These are phyloP conservation scores for Solanum lycopersicoides DNA, from an alignment of 257 asterid species.

Conservation along the genomic window DNA sequence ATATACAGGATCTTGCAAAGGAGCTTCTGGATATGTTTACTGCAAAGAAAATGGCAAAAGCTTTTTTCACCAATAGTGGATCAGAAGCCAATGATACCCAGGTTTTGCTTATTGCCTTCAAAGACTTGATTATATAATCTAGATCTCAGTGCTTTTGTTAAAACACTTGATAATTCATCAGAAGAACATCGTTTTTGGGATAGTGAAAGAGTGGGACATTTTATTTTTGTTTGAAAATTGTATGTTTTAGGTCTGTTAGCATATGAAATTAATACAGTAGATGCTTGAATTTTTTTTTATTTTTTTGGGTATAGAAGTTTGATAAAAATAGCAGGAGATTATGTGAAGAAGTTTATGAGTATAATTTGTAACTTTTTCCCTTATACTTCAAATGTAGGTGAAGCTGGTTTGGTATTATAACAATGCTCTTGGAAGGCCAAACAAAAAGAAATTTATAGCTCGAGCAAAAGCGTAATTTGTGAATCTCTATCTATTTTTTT, in stretches of 20 bases:
- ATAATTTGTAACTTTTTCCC: not conserved
- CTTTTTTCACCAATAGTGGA: conserved; percentile 89
- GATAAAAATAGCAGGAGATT: not conserved
- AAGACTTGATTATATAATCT: not conserved
- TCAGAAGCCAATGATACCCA: conserved; percentile 97
- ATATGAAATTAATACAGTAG: not conserved
- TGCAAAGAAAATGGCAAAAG: conserved; percentile 70
- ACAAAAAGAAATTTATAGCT: conserved; percentile 94
- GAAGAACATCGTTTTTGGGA: not conserved
- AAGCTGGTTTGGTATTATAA: conserved; percentile 94
- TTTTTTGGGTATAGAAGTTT: not conserved
- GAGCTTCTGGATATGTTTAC: conserved; percentile 76
- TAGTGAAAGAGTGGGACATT: not conserved
- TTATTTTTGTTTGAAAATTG: not conserved
- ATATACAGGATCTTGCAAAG: conserved; percentile 70
- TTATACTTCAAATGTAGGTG: conserved; percentile 41
- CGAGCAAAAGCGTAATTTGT: conserved; percentile 68
- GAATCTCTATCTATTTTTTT: not conserved
- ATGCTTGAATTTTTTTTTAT: not conserved
- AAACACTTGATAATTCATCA: not conserved
- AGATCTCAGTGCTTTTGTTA: not conserved
- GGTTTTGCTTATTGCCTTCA: conserved; percentile 28
- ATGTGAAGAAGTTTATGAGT: not conserved
- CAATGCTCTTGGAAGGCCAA: conserved; percentile 93
- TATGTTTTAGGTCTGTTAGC: not conserved